Conservation (phyloP, 495 filamentous ascomycete species). For the Polyplosphaeria fusca region DNA sequence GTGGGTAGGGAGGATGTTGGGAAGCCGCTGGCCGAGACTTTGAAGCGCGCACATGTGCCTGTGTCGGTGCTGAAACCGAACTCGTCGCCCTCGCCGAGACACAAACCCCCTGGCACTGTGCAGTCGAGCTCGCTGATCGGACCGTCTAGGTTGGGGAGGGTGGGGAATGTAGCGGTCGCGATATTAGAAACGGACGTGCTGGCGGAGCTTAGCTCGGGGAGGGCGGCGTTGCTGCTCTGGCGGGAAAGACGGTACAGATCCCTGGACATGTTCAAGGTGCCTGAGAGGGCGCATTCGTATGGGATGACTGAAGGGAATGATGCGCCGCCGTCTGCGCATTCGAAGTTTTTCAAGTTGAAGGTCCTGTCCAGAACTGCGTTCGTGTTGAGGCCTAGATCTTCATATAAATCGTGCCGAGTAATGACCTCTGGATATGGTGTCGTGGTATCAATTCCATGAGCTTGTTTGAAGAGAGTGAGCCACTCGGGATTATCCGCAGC, state of each 20-base stretch:
- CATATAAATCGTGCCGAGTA: conserved; percentile 15
- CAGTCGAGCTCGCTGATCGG: conserved; percentile 10
- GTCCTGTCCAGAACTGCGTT: conserved; percentile 12
- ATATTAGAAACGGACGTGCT: neutral
- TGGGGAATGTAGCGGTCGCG: conserved; percentile 1
- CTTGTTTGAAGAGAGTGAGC: conserved; percentile 44
- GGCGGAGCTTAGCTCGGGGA: neutral
- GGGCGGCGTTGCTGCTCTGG: neutral
- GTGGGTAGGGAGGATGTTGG: neutral
- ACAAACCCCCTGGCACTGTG: neutral
- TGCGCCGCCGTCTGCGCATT: neutral
- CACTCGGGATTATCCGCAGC: conserved; percentile 46
- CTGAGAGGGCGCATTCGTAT: conserved; percentile 16
- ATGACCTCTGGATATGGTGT: neutral
- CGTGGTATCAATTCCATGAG: conserved; percentile 29
- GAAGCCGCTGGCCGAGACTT: neutral
- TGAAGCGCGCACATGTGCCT: neutral
- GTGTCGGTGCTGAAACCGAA: neutral
- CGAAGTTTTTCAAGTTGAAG: conserved; percentile 21
- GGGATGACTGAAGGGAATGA: neutral
- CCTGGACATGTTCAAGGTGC: neutral
- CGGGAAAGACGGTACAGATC: neutral
- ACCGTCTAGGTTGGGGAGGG: neutral
- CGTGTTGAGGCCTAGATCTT: conserved; percentile 23
- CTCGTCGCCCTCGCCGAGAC: conserved; percentile 5